Evolutionary conservation across 2,329 filamentous ascomycete genomes (phyloP), one percentile per base, ranked within the genome.

Genomic region (Sarocladium brachiariae): DNA sequence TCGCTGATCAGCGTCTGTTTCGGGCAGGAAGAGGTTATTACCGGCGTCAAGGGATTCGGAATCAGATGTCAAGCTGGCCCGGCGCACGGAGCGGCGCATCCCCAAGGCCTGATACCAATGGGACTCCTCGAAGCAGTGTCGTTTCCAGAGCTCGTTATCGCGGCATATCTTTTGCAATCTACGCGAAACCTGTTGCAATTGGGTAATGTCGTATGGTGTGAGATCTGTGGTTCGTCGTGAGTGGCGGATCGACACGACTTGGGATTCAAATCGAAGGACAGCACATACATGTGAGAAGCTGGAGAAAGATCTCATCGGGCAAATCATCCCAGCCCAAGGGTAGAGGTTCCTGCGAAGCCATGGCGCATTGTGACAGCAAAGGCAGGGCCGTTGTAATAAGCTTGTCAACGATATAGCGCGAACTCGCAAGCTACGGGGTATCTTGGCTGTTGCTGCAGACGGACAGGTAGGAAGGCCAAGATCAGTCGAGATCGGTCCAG

Each of bases 141-240:
- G 69, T 54, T 86, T 85, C 91, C 91, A 96, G 31, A 92, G 71
- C 34, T 74, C 77, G 58, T 86, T 79, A 62, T 95, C 89, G 51
- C 89, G 83, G 34, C 81, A 84, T 37, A 93, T 72, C 25, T 71
- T 66, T 24, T 84, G 76, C 52, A 92, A 79, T 39, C 74, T 76
- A 55, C 74, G 80, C 23, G 82, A 92, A 11, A 89, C 80, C 18
- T 78, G 75, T 66, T 91, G 88, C 30, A 92, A 70, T 51, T 67
- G 75, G 52, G 85, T 79, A 53, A 91, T 58, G 39, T 65, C 54
- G 25, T 57, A 56, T 24, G 67, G 67, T n/a, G 65, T 61, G 52
- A 70, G 64, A 54, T 65, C 67, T 70, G 51, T 16, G 4, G 41
- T 47, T 39, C 49, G 37, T 23, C 38, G 47, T 52, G 38, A 8